phyloP scores from a whole-genome alignment of 441 rosid genomes.

The Populus hybrid region DNA sequence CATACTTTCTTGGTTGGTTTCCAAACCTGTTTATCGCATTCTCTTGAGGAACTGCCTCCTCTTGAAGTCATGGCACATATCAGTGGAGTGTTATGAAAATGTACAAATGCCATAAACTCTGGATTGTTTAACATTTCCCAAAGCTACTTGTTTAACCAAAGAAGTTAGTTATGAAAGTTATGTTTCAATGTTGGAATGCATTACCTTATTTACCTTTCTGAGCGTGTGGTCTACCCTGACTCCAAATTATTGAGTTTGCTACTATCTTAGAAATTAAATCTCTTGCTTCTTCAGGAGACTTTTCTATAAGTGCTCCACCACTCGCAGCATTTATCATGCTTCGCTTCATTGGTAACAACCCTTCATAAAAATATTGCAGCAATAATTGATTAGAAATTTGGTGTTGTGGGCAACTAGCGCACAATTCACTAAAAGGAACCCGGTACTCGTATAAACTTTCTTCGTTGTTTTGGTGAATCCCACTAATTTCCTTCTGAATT shows the following conservation, averaged over 20 bases:
- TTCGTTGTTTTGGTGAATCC: neutral
- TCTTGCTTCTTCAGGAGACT: neutral
- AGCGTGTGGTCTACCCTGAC: too few relatives aligned
- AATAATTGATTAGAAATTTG: too few relatives aligned
- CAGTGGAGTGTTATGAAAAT: too few relatives aligned
- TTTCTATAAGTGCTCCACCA: neutral
- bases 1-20: neutral
- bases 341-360: too few relatives aligned
- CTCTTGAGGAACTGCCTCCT: neutral
- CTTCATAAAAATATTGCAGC: too few relatives aligned
- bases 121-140: neutral
- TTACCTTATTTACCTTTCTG: neutral
- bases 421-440: neutral
- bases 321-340: neutral
- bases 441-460: neutral
- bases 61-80: too few relatives aligned
- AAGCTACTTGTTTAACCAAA: neutral
- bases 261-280: neutral
- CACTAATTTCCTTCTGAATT: neutral
- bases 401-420: neutral
- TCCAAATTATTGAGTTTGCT: neutral
- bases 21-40: neutral
- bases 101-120: neutral
- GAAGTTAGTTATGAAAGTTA: neutral
- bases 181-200: neutral